phyloP scores from a whole-genome alignment of 78 protist species.

The Dictyostelium firmibasis region DNA sequence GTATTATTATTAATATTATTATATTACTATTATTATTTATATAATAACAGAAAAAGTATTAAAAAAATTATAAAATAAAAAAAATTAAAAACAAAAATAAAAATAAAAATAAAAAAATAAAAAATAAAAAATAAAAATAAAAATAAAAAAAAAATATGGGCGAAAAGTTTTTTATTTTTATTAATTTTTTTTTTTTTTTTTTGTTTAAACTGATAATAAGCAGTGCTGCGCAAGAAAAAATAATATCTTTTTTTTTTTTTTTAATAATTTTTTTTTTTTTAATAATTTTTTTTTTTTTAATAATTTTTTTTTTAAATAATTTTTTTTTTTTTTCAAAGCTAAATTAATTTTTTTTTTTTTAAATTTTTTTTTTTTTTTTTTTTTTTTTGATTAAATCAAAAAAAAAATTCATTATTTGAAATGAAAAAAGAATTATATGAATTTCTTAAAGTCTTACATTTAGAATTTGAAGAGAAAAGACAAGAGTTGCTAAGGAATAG shows the following conservation, averaged over 20 bases:
- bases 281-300: not conserved
- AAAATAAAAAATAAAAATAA: too few relatives aligned
- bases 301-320: not conserved
- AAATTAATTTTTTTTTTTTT: not conserved
- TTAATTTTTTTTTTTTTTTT: not conserved
- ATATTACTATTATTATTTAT: not conserved
- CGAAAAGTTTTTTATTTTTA: not conserved
- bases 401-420: not conserved
- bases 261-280: not conserved
- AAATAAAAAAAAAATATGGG: too few relatives aligned
- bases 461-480: conserved; percentile 28
- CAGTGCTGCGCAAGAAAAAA: too few relatives aligned
- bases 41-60: not conserved
- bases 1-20: not conserved
- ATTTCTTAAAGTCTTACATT: conserved; percentile 20
- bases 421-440: not conserved
- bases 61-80: too few relatives aligned
- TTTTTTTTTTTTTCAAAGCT: too few relatives aligned
- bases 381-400: not conserved
- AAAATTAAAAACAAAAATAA: too few relatives aligned
- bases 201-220: too few relatives aligned
- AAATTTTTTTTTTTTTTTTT: not conserved
- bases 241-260: not conserved
- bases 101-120: too few relatives aligned
- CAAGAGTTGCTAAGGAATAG: not conserved